Evolutionary conservation across 2,329 filamentous ascomycete species (phyloP).

Genomic region (Amauroascus verrucosus): DNA sequence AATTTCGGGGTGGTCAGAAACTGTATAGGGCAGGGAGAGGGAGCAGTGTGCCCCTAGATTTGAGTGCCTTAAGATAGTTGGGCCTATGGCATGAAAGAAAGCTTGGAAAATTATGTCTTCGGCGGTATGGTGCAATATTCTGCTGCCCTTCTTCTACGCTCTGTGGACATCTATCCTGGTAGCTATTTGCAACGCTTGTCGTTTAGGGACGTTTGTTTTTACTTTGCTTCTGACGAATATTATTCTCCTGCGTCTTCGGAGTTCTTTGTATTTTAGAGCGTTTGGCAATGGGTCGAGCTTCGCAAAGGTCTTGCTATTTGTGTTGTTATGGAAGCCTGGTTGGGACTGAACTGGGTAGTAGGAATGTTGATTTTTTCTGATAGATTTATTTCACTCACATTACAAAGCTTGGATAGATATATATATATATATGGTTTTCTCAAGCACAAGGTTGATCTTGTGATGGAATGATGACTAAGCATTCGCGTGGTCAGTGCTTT

Average conservation of each 20-base stretch:
- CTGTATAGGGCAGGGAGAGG: constrained; percentile 83
- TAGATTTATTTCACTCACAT: neutral
- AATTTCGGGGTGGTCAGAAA: constrained; percentile 63
- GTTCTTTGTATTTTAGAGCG: constrained; percentile 7
- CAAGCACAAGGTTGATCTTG: no score
- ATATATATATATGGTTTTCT: no score
- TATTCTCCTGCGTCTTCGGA: neutral
- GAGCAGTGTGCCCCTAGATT: constrained; percentile 84
- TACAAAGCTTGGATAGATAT: no score
- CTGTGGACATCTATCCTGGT: neutral
- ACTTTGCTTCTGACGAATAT: neutral
- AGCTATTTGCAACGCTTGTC: neutral
- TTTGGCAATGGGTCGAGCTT: neutral
- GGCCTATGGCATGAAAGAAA: neutral
- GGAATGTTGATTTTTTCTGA: neutral
- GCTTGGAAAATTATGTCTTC: neutral
- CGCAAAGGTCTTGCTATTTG: neutral
- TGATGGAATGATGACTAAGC: constrained; percentile 1
- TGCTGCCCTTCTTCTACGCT: neutral
- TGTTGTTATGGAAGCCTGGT: neutral
- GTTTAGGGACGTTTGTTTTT: neutral
- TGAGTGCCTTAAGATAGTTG: constrained; percentile 45
- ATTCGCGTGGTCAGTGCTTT: neutral
- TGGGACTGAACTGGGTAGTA: neutral
- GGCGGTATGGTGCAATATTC: neutral